These are phyloP conservation scores for Hirschfeldia incana DNA, from an alignment of 345 rosid genomes.

Conservation along the genomic window DNA sequence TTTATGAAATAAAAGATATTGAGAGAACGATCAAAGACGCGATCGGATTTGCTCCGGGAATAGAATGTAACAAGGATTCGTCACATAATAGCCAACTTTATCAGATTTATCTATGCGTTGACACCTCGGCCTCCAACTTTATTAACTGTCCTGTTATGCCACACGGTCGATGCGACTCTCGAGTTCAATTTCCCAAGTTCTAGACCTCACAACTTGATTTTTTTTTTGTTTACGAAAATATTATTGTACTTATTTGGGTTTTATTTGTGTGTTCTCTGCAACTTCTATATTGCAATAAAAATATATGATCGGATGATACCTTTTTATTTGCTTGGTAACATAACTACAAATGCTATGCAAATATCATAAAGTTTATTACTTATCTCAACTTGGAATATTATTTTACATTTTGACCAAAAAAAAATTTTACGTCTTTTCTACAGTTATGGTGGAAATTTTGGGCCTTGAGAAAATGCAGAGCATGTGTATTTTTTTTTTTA, in stretches of 20 bases:
- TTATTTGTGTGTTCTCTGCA: neutral
- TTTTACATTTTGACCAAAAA: neutral
- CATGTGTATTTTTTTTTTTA: no score
- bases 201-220: slow-evolving; percentile 15
- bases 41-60: slow-evolving; percentile 55
- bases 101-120: slow-evolving; percentile 76
- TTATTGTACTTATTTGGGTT: neutral
- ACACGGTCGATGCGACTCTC: slow-evolving; percentile 49
- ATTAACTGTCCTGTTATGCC: slow-evolving; percentile 71
- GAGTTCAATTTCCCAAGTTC: slow-evolving; percentile 69
- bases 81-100: slow-evolving; percentile 59
- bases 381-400: neutral
- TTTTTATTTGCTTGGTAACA: neutral
- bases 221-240: neutral
- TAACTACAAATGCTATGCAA: neutral
- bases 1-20: slow-evolving; percentile 53
- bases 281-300: slow-evolving; percentile 5
- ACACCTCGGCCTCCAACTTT: slow-evolving; percentile 62
- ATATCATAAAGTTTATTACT: neutral
- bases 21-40: slow-evolving; percentile 52
- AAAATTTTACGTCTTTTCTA: neutral
- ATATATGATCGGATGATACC: neutral
- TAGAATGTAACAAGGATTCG: slow-evolving; percentile 71
- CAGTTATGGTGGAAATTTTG: no score
- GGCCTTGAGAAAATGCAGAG: neutral